Conservation (phyloP, 495 filamentous ascomycete species). For the Penicillium manginii region DNA sequence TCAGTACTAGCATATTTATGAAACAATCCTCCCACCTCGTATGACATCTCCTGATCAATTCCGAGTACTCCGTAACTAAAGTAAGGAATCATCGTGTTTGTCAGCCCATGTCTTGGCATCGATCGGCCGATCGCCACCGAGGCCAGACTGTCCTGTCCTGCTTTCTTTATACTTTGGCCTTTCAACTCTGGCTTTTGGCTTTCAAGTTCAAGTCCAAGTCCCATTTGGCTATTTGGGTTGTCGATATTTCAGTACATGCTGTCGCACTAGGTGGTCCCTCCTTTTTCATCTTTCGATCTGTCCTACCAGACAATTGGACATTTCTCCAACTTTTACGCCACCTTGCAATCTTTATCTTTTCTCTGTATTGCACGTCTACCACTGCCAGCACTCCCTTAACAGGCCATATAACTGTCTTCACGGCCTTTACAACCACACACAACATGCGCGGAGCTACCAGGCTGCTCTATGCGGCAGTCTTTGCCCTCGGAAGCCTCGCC, state of each 20-base stretch:
- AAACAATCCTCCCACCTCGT: neutral
- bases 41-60: neutral
- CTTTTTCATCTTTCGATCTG: neutral
- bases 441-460: conserved; percentile 69
- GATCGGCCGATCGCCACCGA: conserved; percentile 19
- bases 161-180: conserved; percentile 8
- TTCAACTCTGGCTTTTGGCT: neutral
- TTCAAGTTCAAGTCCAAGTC: neutral
- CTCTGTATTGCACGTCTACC: neutral
- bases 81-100: neutral
- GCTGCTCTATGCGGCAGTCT: conserved; percentile 76
- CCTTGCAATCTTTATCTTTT: conserved; percentile 21
- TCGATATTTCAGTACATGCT: too few species aligned
- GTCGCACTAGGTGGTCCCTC: too few species aligned
- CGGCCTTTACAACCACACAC: neutral
- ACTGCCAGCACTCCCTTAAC: neutral
- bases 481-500: conserved; percentile 66
- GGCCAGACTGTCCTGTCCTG: conserved; percentile 26
- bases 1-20: neutral
- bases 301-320: neutral
- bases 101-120: conserved; percentile 21
- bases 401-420: neutral
- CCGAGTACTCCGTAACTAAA: too few species aligned
- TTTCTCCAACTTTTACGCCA: conserved; percentile 18
- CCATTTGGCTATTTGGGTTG: neutral